Conservation (phyloP, 1,284 basidiomycete species). For the Ceratobasidium sp. region DNA sequence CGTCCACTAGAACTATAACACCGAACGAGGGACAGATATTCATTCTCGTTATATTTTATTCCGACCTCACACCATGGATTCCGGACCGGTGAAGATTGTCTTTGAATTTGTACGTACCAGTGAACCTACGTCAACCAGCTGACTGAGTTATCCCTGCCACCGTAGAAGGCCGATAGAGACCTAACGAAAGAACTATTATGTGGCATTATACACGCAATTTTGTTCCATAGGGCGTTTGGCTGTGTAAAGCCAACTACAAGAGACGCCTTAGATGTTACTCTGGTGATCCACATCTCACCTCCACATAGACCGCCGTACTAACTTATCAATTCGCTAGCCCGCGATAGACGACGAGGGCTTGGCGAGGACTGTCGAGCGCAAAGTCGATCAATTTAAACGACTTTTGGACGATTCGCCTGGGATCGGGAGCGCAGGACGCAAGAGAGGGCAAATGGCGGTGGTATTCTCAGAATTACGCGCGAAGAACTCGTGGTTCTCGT, state of each 20-base stretch:
- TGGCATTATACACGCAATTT: slow-evolving; percentile 77
- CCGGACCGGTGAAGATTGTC: slow-evolving; percentile 17
- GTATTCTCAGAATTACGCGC: slow-evolving; percentile 80
- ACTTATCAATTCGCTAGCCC: slow-evolving; percentile 63
- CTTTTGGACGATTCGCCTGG: slow-evolving; percentile 73
- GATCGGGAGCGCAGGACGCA: slow-evolving; percentile 53
- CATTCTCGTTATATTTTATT: no score
- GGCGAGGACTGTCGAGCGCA: slow-evolving; percentile 74
- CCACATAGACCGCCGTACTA: not conserved
- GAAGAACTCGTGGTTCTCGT: slow-evolving; percentile 80
- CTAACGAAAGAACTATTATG: slow-evolving; percentile 78
- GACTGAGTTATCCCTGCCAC: slow-evolving; percentile 8
- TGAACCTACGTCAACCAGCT: not conserved
- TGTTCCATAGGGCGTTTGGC: slow-evolving; percentile 84
- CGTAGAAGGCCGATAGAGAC: slow-evolving; percentile 76
- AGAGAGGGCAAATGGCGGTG: slow-evolving; percentile 77
- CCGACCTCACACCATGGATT: not conserved
- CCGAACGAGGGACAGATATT: no score
- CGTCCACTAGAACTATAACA: no score
- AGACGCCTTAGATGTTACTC: slow-evolving; percentile 83
- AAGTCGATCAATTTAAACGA: slow-evolving; percentile 81
- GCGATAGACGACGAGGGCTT: slow-evolving; percentile 78
- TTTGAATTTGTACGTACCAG: slow-evolving; percentile 23
- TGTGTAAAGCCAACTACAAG: slow-evolving; percentile 78
- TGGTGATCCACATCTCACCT: slow-evolving; percentile 63